These are phyloP conservation scores for Pseudogymnoascus sp. DNA, from an alignment of 2,329 filamentous ascomycete species.

Conservation along the genomic window DNA sequence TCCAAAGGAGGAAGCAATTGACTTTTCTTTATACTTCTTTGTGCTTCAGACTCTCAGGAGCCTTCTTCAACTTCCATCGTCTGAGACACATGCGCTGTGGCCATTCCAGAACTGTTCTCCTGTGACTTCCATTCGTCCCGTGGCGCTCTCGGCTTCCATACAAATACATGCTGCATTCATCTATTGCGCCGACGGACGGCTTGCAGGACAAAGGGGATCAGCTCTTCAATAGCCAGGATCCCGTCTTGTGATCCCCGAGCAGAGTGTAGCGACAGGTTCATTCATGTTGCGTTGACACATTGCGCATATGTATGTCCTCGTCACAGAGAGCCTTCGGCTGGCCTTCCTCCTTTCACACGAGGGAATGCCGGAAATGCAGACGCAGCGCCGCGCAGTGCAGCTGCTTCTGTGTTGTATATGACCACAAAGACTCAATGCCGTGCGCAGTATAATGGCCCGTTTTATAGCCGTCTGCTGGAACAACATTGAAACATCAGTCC, in stretches of 20 bases:
- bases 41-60: background rate
- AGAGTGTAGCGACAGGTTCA: background rate
- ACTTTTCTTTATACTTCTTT: background rate
- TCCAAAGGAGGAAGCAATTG: background rate
- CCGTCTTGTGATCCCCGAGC: background rate
- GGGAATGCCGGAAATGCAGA: background rate
- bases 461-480: background rate
- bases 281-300: background rate
- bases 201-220: background rate
- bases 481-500: background rate
- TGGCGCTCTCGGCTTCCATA: background rate
- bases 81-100: background rate
- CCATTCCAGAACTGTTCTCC: conserved; percentile 3
- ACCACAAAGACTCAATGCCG: background rate
- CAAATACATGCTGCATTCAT: background rate
- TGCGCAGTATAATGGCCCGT: background rate
- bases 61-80: background rate
- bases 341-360: background rate
- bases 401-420: background rate
- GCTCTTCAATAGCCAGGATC: background rate
- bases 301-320: conserved; percentile 5
- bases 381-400: background rate
- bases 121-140: background rate
- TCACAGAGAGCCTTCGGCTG: background rate
- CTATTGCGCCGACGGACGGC: background rate